These are phyloP conservation scores for Monosporozyma yasuniensis DNA, from an alignment of 805 yeast species.

Conservation along the genomic window DNA sequence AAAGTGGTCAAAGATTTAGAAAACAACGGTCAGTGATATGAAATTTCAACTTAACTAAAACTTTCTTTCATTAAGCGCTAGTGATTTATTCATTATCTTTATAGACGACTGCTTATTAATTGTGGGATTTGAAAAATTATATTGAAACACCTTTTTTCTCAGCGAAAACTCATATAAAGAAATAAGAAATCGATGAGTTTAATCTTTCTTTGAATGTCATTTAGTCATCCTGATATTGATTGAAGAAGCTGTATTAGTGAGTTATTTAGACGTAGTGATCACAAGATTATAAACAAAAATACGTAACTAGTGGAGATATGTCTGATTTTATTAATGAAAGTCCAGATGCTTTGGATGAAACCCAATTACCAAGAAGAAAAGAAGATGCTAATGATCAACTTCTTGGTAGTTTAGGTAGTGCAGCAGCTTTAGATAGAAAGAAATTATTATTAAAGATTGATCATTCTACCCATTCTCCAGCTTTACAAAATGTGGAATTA, in stretches of 20 bases:
- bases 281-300: too few relatives aligned
- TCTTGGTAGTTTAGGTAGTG: constrained; percentile 11
- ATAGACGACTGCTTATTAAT: constrained; percentile 1
- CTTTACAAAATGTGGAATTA: constrained; percentile 22
- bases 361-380: constrained; percentile 64
- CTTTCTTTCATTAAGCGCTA: neutral
- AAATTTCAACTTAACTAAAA: neutral
- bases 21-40: neutral
- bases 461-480: constrained; percentile 18
- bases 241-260: neutral
- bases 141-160: neutral
- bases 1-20: constrained; percentile 35
- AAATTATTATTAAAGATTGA: constrained; percentile 22
- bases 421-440: constrained; percentile 16
- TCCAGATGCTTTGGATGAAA: constrained; percentile 72
- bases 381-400: constrained; percentile 20
- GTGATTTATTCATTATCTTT: neutral
- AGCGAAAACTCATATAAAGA: neutral
- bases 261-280: too few relatives aligned
- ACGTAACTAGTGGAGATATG: constrained; percentile 38
- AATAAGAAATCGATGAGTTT: neutral
- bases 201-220: neutral
- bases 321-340: constrained; percentile 85
- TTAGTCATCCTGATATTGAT: neutral
- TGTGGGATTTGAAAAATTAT: neutral